Evolutionary conservation across 306 rosid genomes (phyloP), one percentile per base, ranked within the genome.

Genomic region (Myrica gale): DNA sequence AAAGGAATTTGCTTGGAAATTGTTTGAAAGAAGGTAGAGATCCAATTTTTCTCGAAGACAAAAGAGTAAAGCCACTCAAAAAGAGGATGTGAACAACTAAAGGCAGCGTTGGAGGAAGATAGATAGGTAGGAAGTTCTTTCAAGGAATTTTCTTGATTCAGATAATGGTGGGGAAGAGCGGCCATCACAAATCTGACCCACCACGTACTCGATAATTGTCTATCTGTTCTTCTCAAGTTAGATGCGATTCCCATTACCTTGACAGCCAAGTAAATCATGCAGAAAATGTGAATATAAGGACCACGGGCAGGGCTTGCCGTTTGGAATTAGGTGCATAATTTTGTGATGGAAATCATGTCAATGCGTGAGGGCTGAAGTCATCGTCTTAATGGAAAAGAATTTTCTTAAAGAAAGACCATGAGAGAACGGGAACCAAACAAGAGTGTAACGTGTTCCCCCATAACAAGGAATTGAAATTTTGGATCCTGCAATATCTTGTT

Each of bases 181-280:
- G 19, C 7, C 56, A 10, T 19, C 53, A 9, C 52, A 5, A 5
- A n/a, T 17, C 6, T 44, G 85, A 67, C 78, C 77, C 74, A 74
- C 81, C 69, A 21, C 70, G 7, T 39, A 68, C 53, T 0, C 17
- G 78, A 54, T 17, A 42, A 79, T 60, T 79, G 73, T 19, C 53
- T 7, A 10, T 48, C 23, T 5, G 2, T 60, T 56, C 6, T 74
- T 75, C 32, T 23, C 42, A 55, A 41, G 71, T 77, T 74, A 43
- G 74, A 73, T 71, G 76, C 26, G 80, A 80, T 70, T 60, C 42
- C 17, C 19, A 53, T 51, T 79, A 81, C 51, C 86, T 86, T 86
- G 20, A 69, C 73, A 76, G 67, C n/a, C 76, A 79, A 81, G 85
- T 58, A 60, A 80, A 77, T 51, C 85, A 71, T 19, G 43, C 51